phyloP scores from a whole-genome alignment of 108 stramenopile species.

The Parietichytrium sp. region DNA sequence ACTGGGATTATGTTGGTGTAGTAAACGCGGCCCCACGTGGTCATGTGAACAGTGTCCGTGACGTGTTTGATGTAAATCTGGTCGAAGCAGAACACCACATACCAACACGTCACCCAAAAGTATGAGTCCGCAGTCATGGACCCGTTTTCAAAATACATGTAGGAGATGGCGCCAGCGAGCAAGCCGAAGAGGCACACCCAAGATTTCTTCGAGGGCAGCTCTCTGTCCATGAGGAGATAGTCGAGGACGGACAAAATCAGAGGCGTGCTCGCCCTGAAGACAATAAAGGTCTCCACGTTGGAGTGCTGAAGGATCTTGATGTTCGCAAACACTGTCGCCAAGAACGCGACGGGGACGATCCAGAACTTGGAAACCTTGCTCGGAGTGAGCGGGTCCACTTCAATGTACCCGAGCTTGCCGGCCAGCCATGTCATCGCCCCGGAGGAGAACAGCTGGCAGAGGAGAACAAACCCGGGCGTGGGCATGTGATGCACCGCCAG shows the following conservation, averaged over 20 bases:
- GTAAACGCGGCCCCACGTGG: conserved; percentile 78
- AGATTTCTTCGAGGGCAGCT: conserved; percentile 72
- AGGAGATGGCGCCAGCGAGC: conserved; percentile 73
- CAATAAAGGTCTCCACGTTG: conserved; percentile 90
- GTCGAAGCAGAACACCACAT: conserved; percentile 74
- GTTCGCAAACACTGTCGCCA: conserved; percentile 74
- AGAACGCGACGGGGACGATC: conserved; percentile 74
- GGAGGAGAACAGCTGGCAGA: conserved; percentile 58
- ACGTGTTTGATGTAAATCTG: conserved; percentile 87
- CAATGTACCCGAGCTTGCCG: conserved; percentile 50
- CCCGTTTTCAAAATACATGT: conserved; percentile 45
- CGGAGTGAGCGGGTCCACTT: conserved; percentile 52
- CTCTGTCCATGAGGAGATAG: conserved; percentile 70
- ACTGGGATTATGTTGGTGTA: conserved; percentile 82
- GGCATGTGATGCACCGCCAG: conserved; percentile 64
- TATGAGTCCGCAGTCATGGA: conserved; percentile 63
- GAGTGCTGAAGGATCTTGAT: conserved; percentile 73
- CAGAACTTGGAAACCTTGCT: conserved; percentile 72
- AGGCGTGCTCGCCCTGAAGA: conserved; percentile 79
- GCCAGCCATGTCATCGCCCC: conserved; percentile 53
- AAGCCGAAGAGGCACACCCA: conserved; percentile 66
- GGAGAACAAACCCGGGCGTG: conserved; percentile 59
- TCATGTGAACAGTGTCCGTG: conserved; percentile 71
- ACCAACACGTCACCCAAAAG: conserved; percentile 72
- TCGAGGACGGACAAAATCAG: conserved; percentile 75